Evolutionary conservation across 148 eudicot species (phyloP).

Genomic region (Nyssa sinensis): DNA sequence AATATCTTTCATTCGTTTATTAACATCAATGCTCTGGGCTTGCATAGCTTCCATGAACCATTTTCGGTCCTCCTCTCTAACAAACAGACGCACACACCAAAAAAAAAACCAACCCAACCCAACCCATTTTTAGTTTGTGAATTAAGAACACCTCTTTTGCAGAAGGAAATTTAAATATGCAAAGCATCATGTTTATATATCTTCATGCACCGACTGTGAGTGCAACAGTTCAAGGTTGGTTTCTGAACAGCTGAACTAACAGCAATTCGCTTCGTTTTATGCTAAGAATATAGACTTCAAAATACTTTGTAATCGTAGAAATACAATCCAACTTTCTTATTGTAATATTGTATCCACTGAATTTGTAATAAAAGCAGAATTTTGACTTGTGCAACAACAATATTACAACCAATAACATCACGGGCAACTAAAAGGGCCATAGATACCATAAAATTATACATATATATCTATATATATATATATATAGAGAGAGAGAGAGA

Average conservation of each 20-base stretch:
- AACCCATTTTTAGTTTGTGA: background rate
- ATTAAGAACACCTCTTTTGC: background rate
- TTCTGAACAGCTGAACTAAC: too few relatives aligned
- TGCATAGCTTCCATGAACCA: slow-evolving; percentile 99
- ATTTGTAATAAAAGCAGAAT: background rate
- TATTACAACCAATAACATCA: too few relatives aligned
- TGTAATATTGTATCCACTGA: too few relatives aligned
- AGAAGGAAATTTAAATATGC: background rate
- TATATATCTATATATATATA: background rate
- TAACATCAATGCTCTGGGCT: slow-evolving; percentile 76
- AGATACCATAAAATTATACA: background rate
- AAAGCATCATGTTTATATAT: too few relatives aligned
- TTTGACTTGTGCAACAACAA: too few relatives aligned
- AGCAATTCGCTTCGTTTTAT: too few relatives aligned
- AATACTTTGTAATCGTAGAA: background rate
- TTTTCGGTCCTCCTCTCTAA: slow-evolving; percentile 81
- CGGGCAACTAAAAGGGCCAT: too few relatives aligned
- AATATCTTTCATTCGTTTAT: slow-evolving; percentile 92
- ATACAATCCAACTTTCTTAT: background rate
- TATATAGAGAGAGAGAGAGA: background rate
- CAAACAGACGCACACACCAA: background rate
- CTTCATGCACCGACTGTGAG: too few relatives aligned
- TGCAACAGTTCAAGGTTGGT: too few relatives aligned
- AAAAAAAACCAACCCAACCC: too few relatives aligned
- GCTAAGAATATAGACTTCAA: too few relatives aligned